Evolutionary conservation across 495 filamentous ascomycete genomes (phyloP), one percentile per base, ranked within the genome.

Genomic region (Podospora pseudopauciseta): DNA sequence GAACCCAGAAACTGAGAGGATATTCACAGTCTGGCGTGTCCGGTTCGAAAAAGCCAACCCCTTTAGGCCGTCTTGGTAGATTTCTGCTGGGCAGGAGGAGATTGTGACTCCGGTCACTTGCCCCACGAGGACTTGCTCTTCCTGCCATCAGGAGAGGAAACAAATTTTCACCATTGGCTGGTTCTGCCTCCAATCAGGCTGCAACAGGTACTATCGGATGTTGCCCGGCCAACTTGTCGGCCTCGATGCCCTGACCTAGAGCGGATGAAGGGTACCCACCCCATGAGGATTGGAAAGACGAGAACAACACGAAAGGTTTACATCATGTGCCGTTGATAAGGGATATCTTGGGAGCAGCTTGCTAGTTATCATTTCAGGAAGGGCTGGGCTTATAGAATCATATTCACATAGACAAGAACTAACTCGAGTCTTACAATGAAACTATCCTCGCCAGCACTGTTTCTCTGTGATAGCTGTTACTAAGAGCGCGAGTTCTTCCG

Each of bases 1-100:
- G 30, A 32, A 7, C 30, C 23, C 23, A 1, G 23, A 1, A 23
- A 23, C 23, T 23, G 23, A 23, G 23, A 23, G 23, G 23, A 23
- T 23, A 23, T 79, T 83, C 19, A 82, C 74, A 0, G 75, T 83
- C 0, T 83, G 84, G 68, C 88, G 84, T 69, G 81, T 90, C 18
- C 85, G 92, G 5, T 84, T 94, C 27, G 87, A 97, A 76, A 93
- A 94, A 70, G 74, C 92, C 2, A 75, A 91, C 20, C 75, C 88
- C 0, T 54, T 69, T 0, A 70, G 77, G 20, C 80, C 81, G 34
- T 90, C 91, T 56, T 96, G 93, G 93, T 94, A 90, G 89, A 77
- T 49, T 9, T 55, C 28, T 49, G 55, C 2, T 1, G 28, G 23
- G 4, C 15, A 34, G 7, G 20, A 4, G n/a, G 5, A 23, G 5